Evolutionary conservation across 2,329 filamentous ascomycete species (phyloP).

Genomic region (Monilinia aucupariae): DNA sequence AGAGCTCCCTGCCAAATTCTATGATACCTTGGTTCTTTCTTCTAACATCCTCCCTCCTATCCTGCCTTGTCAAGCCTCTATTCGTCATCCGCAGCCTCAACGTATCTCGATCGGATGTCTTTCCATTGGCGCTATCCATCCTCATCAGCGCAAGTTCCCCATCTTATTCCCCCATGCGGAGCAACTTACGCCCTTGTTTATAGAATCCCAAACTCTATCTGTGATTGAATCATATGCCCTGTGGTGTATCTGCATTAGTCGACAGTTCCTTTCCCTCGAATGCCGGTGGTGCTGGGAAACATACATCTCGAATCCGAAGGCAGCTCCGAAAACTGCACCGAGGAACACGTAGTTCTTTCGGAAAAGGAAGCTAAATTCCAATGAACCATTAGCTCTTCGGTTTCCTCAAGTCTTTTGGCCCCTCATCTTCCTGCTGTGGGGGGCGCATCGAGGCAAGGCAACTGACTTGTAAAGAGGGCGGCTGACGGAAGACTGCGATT

Average conservation of each 20-base stretch:
- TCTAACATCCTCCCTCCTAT: neutral
- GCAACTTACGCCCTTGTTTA: slow-evolving; percentile 83
- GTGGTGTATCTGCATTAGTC: slow-evolving; percentile 23
- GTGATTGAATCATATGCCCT: slow-evolving; percentile 79
- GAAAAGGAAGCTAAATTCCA: slow-evolving; percentile 64
- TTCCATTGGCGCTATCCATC: slow-evolving; percentile 92
- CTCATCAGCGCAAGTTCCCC: slow-evolving; percentile 32
- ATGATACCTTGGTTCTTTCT: slow-evolving; percentile 7
- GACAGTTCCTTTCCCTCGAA: slow-evolving; percentile 5
- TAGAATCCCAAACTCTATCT: slow-evolving; percentile 81
- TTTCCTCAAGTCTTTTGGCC: neutral
- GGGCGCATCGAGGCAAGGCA: slow-evolving; percentile 18
- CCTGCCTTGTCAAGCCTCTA: slow-evolving; percentile 21
- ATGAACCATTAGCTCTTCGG: slow-evolving; percentile 20
- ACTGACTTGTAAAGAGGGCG: slow-evolving; percentile 35
- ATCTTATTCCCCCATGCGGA: neutral
- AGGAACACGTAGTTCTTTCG: slow-evolving; percentile 86
- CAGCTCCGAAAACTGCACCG: slow-evolving; percentile 74
- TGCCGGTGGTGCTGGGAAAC: slow-evolving; percentile 36
- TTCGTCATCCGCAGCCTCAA: slow-evolving; percentile 63
- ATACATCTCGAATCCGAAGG: slow-evolving; percentile 93
- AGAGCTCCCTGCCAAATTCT: slow-evolving; percentile 13
- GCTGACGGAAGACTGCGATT: slow-evolving; percentile 17
- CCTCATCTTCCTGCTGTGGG: neutral
- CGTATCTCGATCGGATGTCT: slow-evolving; percentile 90